Conservation (phyloP, 2,329 filamentous ascomycete genomes). For the Cordyceps militaris region DNA sequence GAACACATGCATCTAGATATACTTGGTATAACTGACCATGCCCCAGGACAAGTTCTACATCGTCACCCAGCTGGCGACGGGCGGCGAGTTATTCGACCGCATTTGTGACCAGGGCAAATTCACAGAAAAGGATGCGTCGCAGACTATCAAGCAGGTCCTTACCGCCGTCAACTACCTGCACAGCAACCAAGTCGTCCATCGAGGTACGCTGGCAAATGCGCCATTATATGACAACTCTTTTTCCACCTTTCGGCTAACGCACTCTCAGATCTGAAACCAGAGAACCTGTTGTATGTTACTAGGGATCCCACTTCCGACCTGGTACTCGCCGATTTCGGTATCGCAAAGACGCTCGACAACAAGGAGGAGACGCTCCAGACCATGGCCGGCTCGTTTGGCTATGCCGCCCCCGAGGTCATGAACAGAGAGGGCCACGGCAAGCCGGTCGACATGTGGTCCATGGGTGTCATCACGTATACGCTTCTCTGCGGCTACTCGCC, state of each 20-base stretch:
- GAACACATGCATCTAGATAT: conserved; percentile 20
- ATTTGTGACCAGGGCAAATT: conserved; percentile 98
- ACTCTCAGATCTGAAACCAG: conserved; percentile 80
- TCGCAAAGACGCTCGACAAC: conserved; percentile 93
- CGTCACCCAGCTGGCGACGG: conserved; percentile 90
- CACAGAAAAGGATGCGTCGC: conserved; percentile 94
- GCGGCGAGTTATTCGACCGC: conserved; percentile 93
- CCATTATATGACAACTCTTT: neutral
- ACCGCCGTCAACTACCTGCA: conserved; percentile 93
- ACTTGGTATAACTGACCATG: conserved; percentile 3
- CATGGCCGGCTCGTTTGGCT: conserved; percentile 98
- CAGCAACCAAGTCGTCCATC: conserved; percentile 87
- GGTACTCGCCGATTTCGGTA: conserved; percentile 94
- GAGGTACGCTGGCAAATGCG: conserved; percentile 50
- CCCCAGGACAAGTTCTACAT: conserved; percentile 97
- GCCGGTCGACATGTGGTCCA: conserved; percentile 98
- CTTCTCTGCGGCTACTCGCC: conserved; percentile 96
- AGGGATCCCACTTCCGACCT: conserved; percentile 70
- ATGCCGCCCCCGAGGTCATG: conserved; percentile 97
- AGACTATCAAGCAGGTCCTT: conserved; percentile 91
- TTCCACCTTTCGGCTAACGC: neutral
- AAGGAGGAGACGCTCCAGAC: conserved; percentile 90
- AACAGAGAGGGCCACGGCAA: conserved; percentile 95
- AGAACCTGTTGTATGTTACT: conserved; percentile 92
- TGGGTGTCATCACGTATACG: conserved; percentile 98